Conservation (phyloP, 495 filamentous ascomycete genomes). For the Neurospora tetrasperma region DNA sequence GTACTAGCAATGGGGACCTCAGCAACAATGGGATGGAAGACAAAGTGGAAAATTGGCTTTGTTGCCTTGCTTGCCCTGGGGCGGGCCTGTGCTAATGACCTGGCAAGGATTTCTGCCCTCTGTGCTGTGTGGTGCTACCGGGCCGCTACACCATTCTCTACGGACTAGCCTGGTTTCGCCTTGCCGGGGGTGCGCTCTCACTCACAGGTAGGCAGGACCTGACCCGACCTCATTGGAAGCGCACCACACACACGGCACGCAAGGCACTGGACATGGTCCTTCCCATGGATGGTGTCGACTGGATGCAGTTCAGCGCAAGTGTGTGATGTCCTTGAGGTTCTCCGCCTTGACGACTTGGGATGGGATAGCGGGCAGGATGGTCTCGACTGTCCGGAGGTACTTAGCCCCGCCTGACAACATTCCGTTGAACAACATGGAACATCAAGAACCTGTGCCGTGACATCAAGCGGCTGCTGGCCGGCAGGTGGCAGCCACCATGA, state of each 20-base stretch:
- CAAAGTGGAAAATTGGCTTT: background rate
- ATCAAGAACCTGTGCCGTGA: background rate
- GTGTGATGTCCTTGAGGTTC: background rate
- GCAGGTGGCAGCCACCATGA: background rate
- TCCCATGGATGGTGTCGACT: background rate
- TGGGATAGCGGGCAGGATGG: background rate
- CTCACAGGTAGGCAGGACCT: background rate
- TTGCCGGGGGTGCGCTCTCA: background rate
- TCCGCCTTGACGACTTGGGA: background rate
- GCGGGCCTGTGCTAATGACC: background rate
- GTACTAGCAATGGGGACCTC: background rate
- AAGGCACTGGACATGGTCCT: background rate
- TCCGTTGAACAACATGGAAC: background rate
- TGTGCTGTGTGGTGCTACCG: background rate
- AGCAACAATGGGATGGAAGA: background rate
- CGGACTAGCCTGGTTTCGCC: background rate
- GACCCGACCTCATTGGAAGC: background rate
- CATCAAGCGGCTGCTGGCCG: background rate
- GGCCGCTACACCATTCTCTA: background rate
- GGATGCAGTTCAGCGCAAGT: background rate
- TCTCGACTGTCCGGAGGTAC: background rate
- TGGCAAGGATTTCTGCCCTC: background rate
- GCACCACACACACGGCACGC: background rate
- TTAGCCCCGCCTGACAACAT: background rate
- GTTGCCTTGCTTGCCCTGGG: background rate